Conservation (phyloP, 805 yeast genomes). For the Barnettozyma wickerhamii region DNA sequence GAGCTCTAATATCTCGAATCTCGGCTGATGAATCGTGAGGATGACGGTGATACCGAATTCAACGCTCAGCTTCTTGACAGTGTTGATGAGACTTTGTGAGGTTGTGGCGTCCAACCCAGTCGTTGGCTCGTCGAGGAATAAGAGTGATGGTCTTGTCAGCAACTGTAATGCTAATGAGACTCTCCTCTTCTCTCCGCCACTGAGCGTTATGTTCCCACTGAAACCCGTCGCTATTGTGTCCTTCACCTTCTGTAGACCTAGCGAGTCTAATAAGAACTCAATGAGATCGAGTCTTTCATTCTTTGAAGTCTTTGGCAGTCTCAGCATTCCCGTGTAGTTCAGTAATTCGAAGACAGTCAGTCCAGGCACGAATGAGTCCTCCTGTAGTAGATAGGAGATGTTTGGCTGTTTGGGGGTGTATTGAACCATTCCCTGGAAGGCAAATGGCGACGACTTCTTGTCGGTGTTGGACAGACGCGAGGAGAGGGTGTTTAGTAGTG, state of each 20-base stretch:
- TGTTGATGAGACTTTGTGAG: conserved; percentile 58
- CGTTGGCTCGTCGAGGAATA: conserved; percentile 85
- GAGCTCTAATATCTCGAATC: conserved; percentile 66
- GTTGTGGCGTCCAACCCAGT: conserved; percentile 82
- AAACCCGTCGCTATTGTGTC: conserved; percentile 43
- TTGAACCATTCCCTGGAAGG: conserved; percentile 39
- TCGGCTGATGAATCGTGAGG: conserved; percentile 79
- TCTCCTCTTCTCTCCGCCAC: conserved; percentile 84
- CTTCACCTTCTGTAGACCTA: conserved; percentile 63
- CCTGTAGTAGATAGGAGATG: conserved; percentile 66
- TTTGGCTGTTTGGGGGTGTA: conserved; percentile 25
- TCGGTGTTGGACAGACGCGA: conserved; percentile 35
- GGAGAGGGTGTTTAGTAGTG: conserved; percentile 64
- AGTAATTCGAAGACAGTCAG: conserved; percentile 71
- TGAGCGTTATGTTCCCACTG: conserved; percentile 45
- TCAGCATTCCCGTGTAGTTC: conserved; percentile 63
- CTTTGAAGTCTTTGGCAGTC: conserved; percentile 46
- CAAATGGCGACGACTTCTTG: conserved; percentile 30
- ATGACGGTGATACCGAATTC: conserved; percentile 65
- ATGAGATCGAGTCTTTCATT: conserved; percentile 47
- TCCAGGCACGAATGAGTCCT: conserved; percentile 67
- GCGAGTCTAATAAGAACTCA: conserved; percentile 53
- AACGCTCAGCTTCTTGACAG: conserved; percentile 52
- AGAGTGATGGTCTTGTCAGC: conserved; percentile 67
- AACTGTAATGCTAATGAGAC: conserved; percentile 75